Base-by-base conservation (phyloP, 108 stramenopile species). In the Thalassiosira profunda region DNA sequence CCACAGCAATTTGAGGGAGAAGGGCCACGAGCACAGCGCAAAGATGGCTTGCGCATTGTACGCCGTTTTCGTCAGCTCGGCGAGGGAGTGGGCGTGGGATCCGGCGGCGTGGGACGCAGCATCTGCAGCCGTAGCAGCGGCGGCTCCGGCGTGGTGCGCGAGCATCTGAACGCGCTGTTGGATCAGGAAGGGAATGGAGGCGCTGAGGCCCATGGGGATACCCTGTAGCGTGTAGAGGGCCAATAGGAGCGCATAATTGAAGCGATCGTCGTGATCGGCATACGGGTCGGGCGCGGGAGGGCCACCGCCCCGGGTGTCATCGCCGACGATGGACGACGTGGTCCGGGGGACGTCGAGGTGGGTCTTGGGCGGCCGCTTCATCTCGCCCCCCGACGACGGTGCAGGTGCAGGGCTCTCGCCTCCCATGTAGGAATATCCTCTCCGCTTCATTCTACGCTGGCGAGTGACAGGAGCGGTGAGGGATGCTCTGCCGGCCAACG, bases 171-270 rank as follows among this genome's bases (percentile, higher is more conserved):
- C 80, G 60, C 95, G 92, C 85, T 96, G 92, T 80, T 97, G 96
- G 25, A 99, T 84, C 36, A 99, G 64, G 55, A 99, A 90, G n/a
- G 98, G 98, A 44, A 99, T 98, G 42, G 91, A 89, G 21, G 95
- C 97, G 17, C 87, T 89, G 12, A 99, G 79, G 6, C 99, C 99
- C 98, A 99, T 97, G 23, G 99, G 99, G 25, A 99, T 97, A 2
- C 99, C 99, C 73, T 99, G 99, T 21, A 99, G 81, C 4, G 98
- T 99, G 74, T 99, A 99, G 20, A 99, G 81, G 9, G 96, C 82
- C 52, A 99, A 80, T 63, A 99, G 67, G 33, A 99, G 63, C 12
- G 75, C 83, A 66, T 96, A 96, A 57, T 98, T 95, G 65, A 82
- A 86, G 21, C 79, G 60, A 70, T 92, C 84, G 60, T 91, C 86